Base-by-base conservation (phyloP, 1,284 basidiomycete genomes). In the Heliocybe sulcata region DNA sequence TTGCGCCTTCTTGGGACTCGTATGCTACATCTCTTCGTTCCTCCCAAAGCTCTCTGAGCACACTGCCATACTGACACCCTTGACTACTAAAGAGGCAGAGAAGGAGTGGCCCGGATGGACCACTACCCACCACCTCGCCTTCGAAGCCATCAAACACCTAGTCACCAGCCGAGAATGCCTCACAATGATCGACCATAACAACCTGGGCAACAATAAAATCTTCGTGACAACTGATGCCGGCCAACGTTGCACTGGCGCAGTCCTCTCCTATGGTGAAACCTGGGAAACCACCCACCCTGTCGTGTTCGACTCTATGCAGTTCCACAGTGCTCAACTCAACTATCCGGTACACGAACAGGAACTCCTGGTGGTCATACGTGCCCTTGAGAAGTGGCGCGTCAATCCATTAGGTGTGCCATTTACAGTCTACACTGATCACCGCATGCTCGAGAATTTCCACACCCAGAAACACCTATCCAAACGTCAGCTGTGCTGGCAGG, bases 281-380 rank as follows among this genome's bases (percentile, higher is more conserved):
- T 70, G 64, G 64, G 65, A 69, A 35, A 57, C 64, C 0, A 63
- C 66, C 0, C 52, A 63, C 0, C 72, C 67, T 0, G 69, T 72
- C 0, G 69, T 68, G 0, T 75, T 64, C 49, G 65, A 72, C 29
- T 73, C 68, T 0, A 52, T 42, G 16, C 55, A 56, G 16, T 26
- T 54, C 3, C 26, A n/a, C 58, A 49, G 58, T 52, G 57, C 58
- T 50, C 19, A 52, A 45, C 14, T 58, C 0, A 72, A 73, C 52
- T 76, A 75, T 48, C 67, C 67, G 0, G 64, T 72, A 0, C 69
- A 75, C 47, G 63, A 77, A 51, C 68, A 71, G 20, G 69, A 72
- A 52, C 56, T 73, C 0, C 57, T 75, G 0, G 69, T 69, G 0
- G 70, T 75, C 8, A 58, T 75, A 0, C 45, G 59, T 0, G 67